These are phyloP conservation scores for Cutaneotrichosporon sp. DNA, from an alignment of 1,284 basidiomycete species.

Conservation along the genomic window DNA sequence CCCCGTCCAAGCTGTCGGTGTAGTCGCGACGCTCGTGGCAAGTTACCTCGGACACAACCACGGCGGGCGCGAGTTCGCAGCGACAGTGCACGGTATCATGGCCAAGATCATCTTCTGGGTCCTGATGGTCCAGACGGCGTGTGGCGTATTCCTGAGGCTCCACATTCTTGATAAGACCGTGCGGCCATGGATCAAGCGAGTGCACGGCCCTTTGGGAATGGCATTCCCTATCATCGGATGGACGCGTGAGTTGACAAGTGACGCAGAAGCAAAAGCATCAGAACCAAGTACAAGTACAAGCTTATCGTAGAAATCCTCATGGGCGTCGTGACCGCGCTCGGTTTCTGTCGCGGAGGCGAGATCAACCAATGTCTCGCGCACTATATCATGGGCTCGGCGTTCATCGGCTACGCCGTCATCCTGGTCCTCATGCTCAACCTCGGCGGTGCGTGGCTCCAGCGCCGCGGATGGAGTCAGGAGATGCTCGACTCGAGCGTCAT, in stretches of 20 bases:
- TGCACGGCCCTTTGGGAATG: conserved; percentile 81
- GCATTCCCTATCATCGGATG: conserved; percentile 83
- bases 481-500: conserved; percentile 90
- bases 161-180: conserved; percentile 80
- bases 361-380: conserved; percentile 82
- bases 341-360: conserved; percentile 67
- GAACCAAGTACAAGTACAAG: too few relatives aligned
- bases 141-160: conserved; percentile 88
- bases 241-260: conserved; percentile 74
- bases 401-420: conserved; percentile 81
- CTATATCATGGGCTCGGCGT: conserved; percentile 82
- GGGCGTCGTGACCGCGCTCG: conserved; percentile 50
- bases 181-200: conserved; percentile 68
- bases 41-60: conserved; percentile 79
- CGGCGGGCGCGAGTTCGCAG: conserved; percentile 68
- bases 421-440: conserved; percentile 78
- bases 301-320: conserved; percentile 50
- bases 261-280: too few relatives aligned
- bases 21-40: conserved; percentile 68
- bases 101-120: conserved; percentile 69
- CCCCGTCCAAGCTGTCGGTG: conserved; percentile 71
- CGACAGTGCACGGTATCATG: conserved; percentile 68
- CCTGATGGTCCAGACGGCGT: conserved; percentile 65
- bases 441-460: conserved; percentile 76
- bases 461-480: conserved; percentile 63